A percentile compares a stretch with the other conserved stretches of the same genome.
phyloP scores from a whole-genome alignment of 192 early-diverging fungal genomes.

The Lobosporangium transversale region DNA sequence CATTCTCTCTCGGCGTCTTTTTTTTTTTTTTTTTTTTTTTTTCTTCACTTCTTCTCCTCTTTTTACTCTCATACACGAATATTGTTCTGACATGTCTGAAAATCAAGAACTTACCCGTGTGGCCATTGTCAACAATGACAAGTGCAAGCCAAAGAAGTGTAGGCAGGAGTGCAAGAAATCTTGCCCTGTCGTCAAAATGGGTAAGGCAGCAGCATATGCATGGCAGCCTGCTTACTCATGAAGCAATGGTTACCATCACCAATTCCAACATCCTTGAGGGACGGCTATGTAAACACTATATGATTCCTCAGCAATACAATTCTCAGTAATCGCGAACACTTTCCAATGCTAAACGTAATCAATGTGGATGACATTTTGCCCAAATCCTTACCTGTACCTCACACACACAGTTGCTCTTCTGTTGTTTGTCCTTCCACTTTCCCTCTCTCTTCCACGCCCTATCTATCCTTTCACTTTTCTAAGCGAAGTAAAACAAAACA shows the following conservation, averaged over 20 bases:
- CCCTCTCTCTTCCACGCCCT: too few species aligned
- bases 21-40: not conserved
- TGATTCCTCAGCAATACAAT: not conserved
- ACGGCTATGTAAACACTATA: too few species aligned
- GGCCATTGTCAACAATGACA: slow-evolving; percentile 93
- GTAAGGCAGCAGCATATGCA: too few species aligned
- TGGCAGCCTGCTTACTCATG: not conserved
- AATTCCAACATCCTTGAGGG: not conserved
- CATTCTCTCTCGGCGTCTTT: not conserved
- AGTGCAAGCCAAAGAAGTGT: slow-evolving; percentile 99
- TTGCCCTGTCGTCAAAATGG: slow-evolving; percentile 97
- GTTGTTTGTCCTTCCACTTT: too few species aligned
- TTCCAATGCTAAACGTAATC: slow-evolving; percentile 1
- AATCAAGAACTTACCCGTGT: slow-evolving; percentile 83
- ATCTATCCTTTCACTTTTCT: too few species aligned
- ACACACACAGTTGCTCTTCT: too few species aligned
- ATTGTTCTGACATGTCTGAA: slow-evolving; percentile 74
- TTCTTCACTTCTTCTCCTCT: not conserved
- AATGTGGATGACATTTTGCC: too few species aligned
- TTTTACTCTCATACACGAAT: not conserved
- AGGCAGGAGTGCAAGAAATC: slow-evolving; percentile 97
- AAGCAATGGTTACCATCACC: too few species aligned
- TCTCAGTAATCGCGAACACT: not conserved
- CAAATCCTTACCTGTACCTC: too few species aligned
- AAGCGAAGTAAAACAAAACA: too few species aligned